These are phyloP conservation scores for Acanthamoeba royreba DNA, from an alignment of 208 protist species.

Conservation along the genomic window DNA sequence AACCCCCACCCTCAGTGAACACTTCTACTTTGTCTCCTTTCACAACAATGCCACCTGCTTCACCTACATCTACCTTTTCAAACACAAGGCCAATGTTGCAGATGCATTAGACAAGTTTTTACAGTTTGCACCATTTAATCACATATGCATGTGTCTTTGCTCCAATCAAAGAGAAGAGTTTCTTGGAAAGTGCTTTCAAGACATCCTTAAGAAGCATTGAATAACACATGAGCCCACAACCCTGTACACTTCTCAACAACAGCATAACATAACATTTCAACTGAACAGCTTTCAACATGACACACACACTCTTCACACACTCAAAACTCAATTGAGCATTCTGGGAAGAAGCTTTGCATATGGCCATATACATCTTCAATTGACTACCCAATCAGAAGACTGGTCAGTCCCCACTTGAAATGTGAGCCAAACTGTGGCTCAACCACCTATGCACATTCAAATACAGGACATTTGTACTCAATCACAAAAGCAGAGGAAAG, in stretches of 20 bases:
- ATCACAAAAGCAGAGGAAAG: background rate
- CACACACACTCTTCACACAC: background rate
- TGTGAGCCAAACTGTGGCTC: background rate
- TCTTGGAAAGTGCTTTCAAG: background rate
- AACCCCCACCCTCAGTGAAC: background rate
- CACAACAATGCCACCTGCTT: background rate
- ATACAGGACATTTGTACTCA: background rate
- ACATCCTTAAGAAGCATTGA: background rate
- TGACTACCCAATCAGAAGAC: background rate
- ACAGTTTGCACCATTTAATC: background rate
- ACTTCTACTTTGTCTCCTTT: background rate
- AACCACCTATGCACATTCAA: background rate
- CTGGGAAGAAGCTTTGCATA: background rate
- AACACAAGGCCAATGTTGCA: background rate
- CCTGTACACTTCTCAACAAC: background rate
- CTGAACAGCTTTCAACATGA: background rate
- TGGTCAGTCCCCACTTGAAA: background rate
- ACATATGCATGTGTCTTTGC: background rate
- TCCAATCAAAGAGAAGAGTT: background rate
- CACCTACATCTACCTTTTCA: background rate
- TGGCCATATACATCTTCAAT: background rate
- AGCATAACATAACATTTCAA: background rate
- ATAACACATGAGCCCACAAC: background rate
- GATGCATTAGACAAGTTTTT: background rate
- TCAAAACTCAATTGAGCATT: background rate